Conservation (phyloP, 768 basidiomycete species). For the Collybia sordida region DNA sequence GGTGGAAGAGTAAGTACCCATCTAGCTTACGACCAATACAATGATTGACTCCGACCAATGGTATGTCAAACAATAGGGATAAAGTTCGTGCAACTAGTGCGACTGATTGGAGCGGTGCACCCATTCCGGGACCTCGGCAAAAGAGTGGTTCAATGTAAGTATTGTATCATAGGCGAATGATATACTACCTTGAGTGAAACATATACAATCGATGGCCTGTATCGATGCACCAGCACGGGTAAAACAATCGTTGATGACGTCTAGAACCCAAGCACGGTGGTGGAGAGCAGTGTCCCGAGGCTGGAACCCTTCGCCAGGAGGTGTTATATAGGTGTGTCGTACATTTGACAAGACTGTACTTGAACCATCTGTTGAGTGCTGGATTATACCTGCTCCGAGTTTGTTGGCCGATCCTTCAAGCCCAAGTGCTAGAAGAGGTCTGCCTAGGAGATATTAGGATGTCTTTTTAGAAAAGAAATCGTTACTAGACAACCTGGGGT, state of each 20-base stretch:
- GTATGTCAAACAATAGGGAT: conserved; percentile 84
- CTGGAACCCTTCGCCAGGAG: conserved; percentile 96
- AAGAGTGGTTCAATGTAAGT: not conserved
- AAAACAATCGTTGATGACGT: conserved; percentile 78
- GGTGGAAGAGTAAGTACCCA: not conserved
- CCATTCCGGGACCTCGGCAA: conserved; percentile 93
- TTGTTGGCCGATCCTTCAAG: conserved; percentile 99
- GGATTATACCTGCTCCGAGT: conserved; percentile 90
- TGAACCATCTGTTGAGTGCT: conserved; percentile 72
- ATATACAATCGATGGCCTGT: conserved; percentile 88
- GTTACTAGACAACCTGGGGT: no score
- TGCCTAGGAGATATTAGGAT: conserved; percentile 39
- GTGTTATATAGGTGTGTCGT: conserved; percentile 98
- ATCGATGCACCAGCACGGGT: conserved; percentile 66
- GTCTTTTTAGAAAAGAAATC: no score
- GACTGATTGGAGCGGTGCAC: conserved; percentile 93
- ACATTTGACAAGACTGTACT: conserved; percentile 86
- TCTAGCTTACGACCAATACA: conserved; percentile 87
- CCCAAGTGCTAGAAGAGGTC: conserved; percentile 83
- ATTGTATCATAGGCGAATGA: not conserved
- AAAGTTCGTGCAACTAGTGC: conserved; percentile 91
- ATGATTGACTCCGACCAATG: conserved; percentile 97
- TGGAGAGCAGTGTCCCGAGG: conserved; percentile 95
- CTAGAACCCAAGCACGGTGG: conserved; percentile 89
- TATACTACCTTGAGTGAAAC: conserved; percentile 87